phyloP scores from a whole-genome alignment of 495 filamentous ascomycete species.

The Neurospora sp. region DNA sequence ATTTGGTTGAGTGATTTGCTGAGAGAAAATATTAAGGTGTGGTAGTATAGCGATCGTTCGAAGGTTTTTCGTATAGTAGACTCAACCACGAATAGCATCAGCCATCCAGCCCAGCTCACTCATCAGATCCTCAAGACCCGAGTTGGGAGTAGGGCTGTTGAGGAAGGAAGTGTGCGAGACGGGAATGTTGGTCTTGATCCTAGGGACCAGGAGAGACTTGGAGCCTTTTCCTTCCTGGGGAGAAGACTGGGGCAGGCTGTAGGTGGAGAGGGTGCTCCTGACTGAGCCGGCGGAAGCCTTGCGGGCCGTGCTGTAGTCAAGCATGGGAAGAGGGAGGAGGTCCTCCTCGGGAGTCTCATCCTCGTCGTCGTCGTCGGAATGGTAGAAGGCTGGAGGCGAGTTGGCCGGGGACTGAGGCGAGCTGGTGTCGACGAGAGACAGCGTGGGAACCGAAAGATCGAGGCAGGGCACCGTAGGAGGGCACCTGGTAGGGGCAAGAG shows the following conservation, averaged over 20 bases:
- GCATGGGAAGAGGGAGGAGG: neutral
- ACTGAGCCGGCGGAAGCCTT: neutral
- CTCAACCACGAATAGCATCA: conserved; percentile 25
- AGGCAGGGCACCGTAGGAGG: neutral
- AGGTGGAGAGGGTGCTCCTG: conserved; percentile 25
- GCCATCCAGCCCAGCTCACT: conserved; percentile 39
- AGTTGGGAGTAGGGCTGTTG: conserved; percentile 23
- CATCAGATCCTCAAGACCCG: conserved; percentile 33
- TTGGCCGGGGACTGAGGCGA: conserved; percentile 10
- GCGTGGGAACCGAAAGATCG: neutral
- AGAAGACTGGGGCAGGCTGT: conserved; percentile 30
- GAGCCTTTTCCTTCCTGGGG: conserved; percentile 9
- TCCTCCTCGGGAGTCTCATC: conserved; percentile 15
- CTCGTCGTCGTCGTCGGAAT: conserved; percentile 31
- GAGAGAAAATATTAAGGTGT: neutral
- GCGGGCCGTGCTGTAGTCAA: neutral
- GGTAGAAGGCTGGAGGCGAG: conserved; percentile 32
- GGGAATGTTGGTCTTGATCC: conserved; percentile 17
- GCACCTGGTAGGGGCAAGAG: conserved; percentile 2
- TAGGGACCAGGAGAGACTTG: conserved; percentile 12
- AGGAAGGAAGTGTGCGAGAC: conserved; percentile 19
- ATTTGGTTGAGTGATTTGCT: neutral
- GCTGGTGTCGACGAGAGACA: conserved; percentile 11
- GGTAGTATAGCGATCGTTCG: neutral
- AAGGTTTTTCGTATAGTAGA: neutral